Base-by-base conservation (phyloP, 1,284 basidiomycete genomes). In the Apiotrichum gracile region DNA sequence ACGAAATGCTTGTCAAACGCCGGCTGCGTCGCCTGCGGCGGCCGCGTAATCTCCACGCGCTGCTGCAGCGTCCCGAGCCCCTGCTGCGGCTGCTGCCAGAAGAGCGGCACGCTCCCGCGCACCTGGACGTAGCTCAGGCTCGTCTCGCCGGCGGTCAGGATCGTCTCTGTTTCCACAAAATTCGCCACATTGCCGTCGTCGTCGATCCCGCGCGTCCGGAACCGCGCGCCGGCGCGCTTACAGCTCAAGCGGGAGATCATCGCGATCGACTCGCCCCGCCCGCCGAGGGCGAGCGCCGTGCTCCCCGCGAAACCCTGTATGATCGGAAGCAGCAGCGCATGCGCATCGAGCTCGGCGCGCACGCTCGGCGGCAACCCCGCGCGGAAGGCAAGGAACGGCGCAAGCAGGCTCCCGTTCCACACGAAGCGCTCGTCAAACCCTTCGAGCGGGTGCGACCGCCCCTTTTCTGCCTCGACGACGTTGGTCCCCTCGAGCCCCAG, bases 181-280 rank as follows among this genome's bases (percentile, higher is more conserved):
- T 98, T 97, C 45, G 96, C 96, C 19, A 88, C 89, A 69, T 96
- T 87, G 37, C 96, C 94, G 65, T 97, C 91, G 70, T 99, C 96
- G 69, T 98, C 96, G 22, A 99, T 88, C 0, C 96, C 96, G 54
- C 96, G 83, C 4, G 93, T 94, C 68, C 97, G 94, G 78, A 97
- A 98, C 29, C 96, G 84, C 19, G 96, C 97, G 2, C 96, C 96
- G 19, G 96, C 94, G 58, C 93, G 82, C 74, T 92, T 94, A 85
- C 89, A 94, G 31, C 92, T 88, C 9, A 98, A 79, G 25, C 94
- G 80, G 10, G 87, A 91, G 50, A 96, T 86, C 53, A 97, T 75
- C 3, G 85, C 84, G 17, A 94, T n/a, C n/a, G n/a, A n/a, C n/a
- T n/a, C n/a, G n/a, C n/a, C n/a, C n/a, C n/a, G n/a, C n/a, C n/a